A percentile compares a stretch with the other conserved stretches of the same genome.
Conservation (phyloP, 2,329 filamentous ascomycete species). For the Cladosporium sp. region DNA sequence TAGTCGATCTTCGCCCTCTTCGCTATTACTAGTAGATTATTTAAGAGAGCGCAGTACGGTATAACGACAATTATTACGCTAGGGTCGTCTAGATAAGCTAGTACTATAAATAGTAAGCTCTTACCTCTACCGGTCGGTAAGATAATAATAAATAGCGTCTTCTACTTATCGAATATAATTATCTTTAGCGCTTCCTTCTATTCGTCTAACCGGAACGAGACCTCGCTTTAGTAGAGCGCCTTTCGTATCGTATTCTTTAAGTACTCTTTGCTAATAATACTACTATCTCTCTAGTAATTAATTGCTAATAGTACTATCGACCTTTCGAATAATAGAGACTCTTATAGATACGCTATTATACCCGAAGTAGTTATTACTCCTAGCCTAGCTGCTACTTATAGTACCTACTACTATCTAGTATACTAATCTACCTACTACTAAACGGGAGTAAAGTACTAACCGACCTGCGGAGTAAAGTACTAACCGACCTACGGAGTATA, state of each 20-base stretch:
- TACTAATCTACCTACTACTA: too few species aligned
- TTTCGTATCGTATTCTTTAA: neutral
- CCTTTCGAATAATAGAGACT: neutral
- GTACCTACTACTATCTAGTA: neutral
- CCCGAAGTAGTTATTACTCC: neutral
- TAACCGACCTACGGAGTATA: too few species aligned
- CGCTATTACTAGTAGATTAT: neutral
- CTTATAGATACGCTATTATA: neutral
- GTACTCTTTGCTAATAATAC: neutral
- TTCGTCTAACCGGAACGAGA: neutral
- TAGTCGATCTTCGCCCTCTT: neutral
- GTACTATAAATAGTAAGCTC: slow-evolving; percentile 25
- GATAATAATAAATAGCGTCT: slow-evolving; percentile 20
- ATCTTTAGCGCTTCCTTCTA: neutral
- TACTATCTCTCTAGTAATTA: neutral
- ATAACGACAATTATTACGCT: slow-evolving; percentile 15
- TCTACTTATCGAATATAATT: slow-evolving; percentile 1
- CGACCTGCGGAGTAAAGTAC: neutral
- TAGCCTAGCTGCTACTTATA: neutral
- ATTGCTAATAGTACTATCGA: neutral
- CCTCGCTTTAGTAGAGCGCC: neutral
- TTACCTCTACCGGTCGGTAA: slow-evolving; percentile 22
- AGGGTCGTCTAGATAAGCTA: slow-evolving; percentile 16
- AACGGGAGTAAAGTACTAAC: neutral
- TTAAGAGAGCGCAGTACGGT: neutral